phyloP scores from a whole-genome alignment of 2,329 filamentous ascomycete genomes.

The Trichoderma sp. region DNA sequence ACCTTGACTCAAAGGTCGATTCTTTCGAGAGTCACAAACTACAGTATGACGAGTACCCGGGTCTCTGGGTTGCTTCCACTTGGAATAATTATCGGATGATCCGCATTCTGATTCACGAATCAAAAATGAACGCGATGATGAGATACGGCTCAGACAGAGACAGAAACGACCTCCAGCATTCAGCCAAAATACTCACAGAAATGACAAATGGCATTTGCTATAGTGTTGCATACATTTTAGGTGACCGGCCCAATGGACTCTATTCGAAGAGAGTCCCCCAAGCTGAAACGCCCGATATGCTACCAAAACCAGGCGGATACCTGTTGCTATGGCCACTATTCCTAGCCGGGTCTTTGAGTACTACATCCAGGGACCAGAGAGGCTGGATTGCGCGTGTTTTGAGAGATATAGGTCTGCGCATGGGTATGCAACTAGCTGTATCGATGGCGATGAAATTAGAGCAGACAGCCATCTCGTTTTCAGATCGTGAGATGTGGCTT shows the following conservation, averaged over 20 bases:
- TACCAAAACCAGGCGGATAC: not conserved
- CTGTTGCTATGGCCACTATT: not conserved
- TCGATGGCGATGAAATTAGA: slow-evolving; percentile 27
- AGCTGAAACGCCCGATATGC: not conserved
- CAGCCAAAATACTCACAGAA: not conserved
- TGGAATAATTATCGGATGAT: not conserved
- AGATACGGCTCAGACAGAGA: not conserved
- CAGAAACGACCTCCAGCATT: slow-evolving; percentile 9
- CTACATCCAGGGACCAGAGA: not conserved
- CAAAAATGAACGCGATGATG: not conserved
- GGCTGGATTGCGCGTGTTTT: not conserved
- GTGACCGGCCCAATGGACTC: slow-evolving; percentile 2
- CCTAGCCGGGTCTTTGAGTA: not conserved
- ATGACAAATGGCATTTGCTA: slow-evolving; percentile 28
- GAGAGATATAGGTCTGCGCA: slow-evolving; percentile 4
- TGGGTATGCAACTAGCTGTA: slow-evolving; percentile 27
- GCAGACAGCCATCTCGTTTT: slow-evolving; percentile 25
- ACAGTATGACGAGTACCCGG: not conserved
- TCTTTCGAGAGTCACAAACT: not conserved
- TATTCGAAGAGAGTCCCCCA: not conserved
- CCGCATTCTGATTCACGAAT: not conserved
- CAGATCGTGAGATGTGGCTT: slow-evolving; percentile 11
- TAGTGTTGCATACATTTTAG: slow-evolving; percentile 27
- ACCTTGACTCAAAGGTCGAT: not conserved
- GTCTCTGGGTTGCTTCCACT: not conserved